A percentile compares a stretch with the other conserved stretches of the same genome.
phyloP scores from a whole-genome alignment of 2,329 filamentous ascomycete species.

The Colletotrichum godetiae region DNA sequence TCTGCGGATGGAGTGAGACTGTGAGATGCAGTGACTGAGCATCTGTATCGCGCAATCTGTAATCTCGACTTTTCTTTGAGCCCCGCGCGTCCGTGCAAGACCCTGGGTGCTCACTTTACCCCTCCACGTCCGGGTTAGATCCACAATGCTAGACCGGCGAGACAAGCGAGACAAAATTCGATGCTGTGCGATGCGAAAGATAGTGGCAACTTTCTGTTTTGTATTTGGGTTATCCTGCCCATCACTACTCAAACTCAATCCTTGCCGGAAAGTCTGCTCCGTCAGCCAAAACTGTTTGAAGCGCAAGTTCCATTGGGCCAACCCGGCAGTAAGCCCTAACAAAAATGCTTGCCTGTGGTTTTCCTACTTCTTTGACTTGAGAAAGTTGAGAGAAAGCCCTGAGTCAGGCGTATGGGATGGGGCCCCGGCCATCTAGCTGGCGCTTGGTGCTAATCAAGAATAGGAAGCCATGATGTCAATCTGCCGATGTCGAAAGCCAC shows the following conservation, averaged over 20 bases:
- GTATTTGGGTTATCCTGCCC: not conserved
- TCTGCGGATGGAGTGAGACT: not conserved
- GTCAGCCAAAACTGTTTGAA: not conserved
- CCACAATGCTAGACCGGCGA: not conserved
- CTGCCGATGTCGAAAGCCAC: constrained; percentile 14
- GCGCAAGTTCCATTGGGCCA: not conserved
- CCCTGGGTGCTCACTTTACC: not conserved
- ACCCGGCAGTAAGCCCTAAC: constrained; percentile 5
- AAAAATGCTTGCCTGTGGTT: not conserved
- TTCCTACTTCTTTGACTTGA: not conserved
- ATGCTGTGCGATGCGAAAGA: constrained; percentile 23
- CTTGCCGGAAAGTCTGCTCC: constrained; percentile 17
- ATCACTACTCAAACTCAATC: not conserved
- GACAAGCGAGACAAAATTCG: constrained; percentile 5
- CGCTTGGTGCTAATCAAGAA: constrained; percentile 22
- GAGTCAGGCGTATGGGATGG: constrained; percentile 13
- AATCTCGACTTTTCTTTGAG: not conserved
- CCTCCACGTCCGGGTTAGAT: not conserved
- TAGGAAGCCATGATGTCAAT: constrained; percentile 24
- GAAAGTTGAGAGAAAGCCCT: constrained; percentile 1
- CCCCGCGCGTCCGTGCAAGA: constrained; percentile 2
- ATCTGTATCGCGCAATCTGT: not conserved
- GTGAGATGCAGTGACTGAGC: not conserved
- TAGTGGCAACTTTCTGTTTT: not conserved
- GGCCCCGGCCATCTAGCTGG: not conserved